Conservation (phyloP, 2,329 filamentous ascomycete species). For the Pezicula rhizophila region DNA sequence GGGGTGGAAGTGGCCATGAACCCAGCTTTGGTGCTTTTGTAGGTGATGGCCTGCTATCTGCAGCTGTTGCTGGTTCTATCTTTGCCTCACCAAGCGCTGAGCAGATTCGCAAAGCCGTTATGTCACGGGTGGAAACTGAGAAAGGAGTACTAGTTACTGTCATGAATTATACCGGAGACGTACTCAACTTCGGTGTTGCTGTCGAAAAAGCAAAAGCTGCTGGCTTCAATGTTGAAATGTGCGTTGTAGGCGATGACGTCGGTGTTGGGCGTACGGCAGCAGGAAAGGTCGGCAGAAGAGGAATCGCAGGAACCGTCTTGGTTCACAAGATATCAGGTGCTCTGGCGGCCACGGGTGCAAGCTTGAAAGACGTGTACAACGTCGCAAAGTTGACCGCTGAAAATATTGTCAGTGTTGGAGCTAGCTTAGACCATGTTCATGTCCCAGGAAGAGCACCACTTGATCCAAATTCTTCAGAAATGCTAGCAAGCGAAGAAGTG, state of each 20-base stretch:
- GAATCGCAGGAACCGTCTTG: slow-evolving; percentile 85
- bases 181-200: slow-evolving; percentile 89
- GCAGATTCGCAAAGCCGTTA: slow-evolving; percentile 73
- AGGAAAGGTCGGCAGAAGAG: slow-evolving; percentile 87
- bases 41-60: slow-evolving; percentile 71
- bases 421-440: slow-evolving; percentile 85
- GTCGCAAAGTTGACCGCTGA: slow-evolving; percentile 66
- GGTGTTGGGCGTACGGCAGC: slow-evolving; percentile 75
- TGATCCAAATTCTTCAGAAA: slow-evolving; percentile 48
- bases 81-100: slow-evolving; percentile 78
- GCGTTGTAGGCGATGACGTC: slow-evolving; percentile 87
- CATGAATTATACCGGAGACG: slow-evolving; percentile 90
- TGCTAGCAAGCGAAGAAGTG: slow-evolving; percentile 48
- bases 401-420: slow-evolving; percentile 80
- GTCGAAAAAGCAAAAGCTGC: slow-evolving; percentile 85
- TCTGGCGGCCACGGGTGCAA: slow-evolving; percentile 63
- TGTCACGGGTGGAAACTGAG: slow-evolving; percentile 62
- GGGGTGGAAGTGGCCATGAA: slow-evolving; percentile 86
- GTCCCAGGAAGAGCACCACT: slow-evolving; percentile 67
- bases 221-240: slow-evolving; percentile 76
- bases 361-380: slow-evolving; percentile 64
- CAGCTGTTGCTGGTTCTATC: slow-evolving; percentile 79
- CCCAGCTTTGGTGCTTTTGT: slow-evolving; percentile 84
- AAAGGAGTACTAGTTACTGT: slow-evolving; percentile 82
- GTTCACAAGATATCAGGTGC: slow-evolving; percentile 89